Evolutionary conservation across 441 rosid genomes (phyloP), one percentile per base, ranked within the genome.

Genomic region (Erysimum cheiri): DNA sequence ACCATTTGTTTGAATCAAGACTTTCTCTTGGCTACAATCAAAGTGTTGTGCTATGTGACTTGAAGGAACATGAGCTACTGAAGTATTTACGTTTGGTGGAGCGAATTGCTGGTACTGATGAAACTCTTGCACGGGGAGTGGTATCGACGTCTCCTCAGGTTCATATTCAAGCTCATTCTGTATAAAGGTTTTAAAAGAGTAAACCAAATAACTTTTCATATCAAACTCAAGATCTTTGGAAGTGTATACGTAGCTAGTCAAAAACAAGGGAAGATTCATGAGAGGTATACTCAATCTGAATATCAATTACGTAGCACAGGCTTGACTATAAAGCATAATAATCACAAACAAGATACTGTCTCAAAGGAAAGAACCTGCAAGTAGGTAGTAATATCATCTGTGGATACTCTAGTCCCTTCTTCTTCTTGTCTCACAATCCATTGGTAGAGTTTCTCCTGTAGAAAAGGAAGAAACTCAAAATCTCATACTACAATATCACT

Each of bases 341-440:
- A 26, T 26, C n/a, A 26, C 8, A 60, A 62, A 26, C 9, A 6
- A 12, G 31, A 44, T 5, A 53, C 19, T 22, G 53, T 11, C 3
- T 17, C 9, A 69, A 69, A 65, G 29, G 56, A 47, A 50, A 44
- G 56, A 67, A 85, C 89, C 92, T 87, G 92, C 73, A 85, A 81
- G 69, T 87, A 84, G 43, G 87, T 59, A 56, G 80, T 63, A 57
- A 87, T 77, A 55, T 87, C 92, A 35, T 65, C 58, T 5, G 85
- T 85, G 24, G 90, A 44, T 52, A 77, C 79, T 80, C 85, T 81
- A 31, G 83, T 75, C 68, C 90, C 90, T 73, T 83, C 85, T 65
- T 85, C 87, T 77, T 82, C 81, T 74, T 85, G 81, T 67, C 88
- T 81, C 80, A 85, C 65, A 56, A 87, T 80, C 90, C 92, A 87